A percentile compares a stretch with the other conserved stretches of the same genome.
phyloP scores from a whole-genome alignment of 306 rosid species.

The Vigna trinervia region DNA sequence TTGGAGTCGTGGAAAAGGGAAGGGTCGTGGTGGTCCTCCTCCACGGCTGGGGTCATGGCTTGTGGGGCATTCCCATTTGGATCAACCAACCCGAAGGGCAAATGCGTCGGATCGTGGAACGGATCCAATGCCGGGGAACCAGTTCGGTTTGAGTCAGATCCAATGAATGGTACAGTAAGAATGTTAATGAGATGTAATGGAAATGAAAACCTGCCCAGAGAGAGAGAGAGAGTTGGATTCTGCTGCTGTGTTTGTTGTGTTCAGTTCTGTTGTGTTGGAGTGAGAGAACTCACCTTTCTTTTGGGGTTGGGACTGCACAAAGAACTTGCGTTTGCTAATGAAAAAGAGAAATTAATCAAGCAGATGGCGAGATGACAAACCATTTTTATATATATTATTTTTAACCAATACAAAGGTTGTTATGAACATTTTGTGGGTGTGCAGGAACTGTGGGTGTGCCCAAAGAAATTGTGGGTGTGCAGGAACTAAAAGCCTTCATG shows the following conservation, averaged over 20 bases:
- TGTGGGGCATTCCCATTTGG: conserved; percentile 78
- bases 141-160: conserved; percentile 56
- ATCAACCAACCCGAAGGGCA: conserved; percentile 26
- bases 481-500: too few relatives aligned
- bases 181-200: conserved; percentile 29
- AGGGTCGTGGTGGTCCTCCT: conserved; percentile 46
- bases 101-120: conserved; percentile 47
- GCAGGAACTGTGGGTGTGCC: too few relatives aligned
- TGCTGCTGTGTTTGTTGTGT: neutral
- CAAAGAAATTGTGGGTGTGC: too few relatives aligned
- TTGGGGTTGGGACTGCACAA: neutral
- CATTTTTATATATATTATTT: too few relatives aligned
- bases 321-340: neutral
- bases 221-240: neutral
- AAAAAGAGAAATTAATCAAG: neutral
- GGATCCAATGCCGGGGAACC: conserved; percentile 21
- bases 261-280: too few relatives aligned
- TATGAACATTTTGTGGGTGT: too few relatives aligned
- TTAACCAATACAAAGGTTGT: too few relatives aligned
- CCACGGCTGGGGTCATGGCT: conserved; percentile 68
- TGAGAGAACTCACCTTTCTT: neutral
- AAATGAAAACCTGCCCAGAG: conserved; percentile 64
- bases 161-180: conserved; percentile 35
- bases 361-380: too few relatives aligned
- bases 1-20: conserved; percentile 81